Evolutionary conservation across 2,329 filamentous ascomycete species (phyloP).

Genomic region (Neophaeococcomyces mojaviensis): DNA sequence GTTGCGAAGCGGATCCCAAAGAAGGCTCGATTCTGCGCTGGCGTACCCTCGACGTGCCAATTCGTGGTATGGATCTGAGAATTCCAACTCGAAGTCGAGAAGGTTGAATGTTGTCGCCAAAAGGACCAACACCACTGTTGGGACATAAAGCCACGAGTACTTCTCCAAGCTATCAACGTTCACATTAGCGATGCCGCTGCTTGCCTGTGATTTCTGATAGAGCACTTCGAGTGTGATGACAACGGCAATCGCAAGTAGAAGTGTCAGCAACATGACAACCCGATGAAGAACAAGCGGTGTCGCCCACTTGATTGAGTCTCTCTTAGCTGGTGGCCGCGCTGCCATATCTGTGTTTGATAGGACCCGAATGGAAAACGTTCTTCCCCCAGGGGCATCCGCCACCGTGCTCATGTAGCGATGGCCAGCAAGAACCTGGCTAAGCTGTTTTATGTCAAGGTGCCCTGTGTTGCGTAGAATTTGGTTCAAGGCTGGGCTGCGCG

Average conservation of each 20-base stretch:
- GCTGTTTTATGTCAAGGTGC: constrained; percentile 10
- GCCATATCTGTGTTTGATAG: not conserved
- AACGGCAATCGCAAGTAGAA: constrained; percentile 12
- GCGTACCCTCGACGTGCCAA: constrained; percentile 12
- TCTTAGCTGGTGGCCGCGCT: not conserved
- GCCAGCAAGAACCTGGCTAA: constrained; percentile 6
- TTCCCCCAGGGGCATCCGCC: constrained; percentile 7
- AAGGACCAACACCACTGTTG: constrained; percentile 15
- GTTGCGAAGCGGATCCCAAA: constrained; percentile 16
- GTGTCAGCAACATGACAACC: constrained; percentile 4
- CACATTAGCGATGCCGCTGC: constrained; percentile 13
- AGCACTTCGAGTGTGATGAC: constrained; percentile 14
- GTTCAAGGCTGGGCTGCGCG: constrained; percentile 13
- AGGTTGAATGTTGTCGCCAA: constrained; percentile 16
- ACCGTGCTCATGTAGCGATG: constrained; percentile 10
- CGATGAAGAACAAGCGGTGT: constrained; percentile 11
- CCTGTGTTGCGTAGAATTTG: constrained; percentile 11
- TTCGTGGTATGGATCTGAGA: constrained; percentile 13
- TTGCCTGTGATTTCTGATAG: constrained; percentile 11
- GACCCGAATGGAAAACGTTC: constrained; percentile 13
- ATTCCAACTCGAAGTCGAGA: constrained; percentile 8
- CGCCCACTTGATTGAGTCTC: constrained; percentile 9
- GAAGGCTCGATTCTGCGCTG: constrained; percentile 11
- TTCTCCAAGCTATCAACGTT: constrained; percentile 8
- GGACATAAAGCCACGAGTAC: constrained; percentile 23